phyloP scores from a whole-genome alignment of 148 eudicot species.

The Arbutus unedo region DNA sequence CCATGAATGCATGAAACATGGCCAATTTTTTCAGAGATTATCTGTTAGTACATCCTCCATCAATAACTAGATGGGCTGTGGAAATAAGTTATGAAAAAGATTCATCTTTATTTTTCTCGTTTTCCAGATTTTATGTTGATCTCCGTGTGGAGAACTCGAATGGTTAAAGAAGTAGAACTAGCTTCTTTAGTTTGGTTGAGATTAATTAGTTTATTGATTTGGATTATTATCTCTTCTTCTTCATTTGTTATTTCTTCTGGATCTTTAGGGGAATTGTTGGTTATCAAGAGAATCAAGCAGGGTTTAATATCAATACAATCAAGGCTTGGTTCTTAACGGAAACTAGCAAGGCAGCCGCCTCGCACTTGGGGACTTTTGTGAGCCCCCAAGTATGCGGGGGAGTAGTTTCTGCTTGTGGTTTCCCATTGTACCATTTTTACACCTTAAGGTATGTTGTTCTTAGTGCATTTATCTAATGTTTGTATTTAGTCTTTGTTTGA shows the following conservation, averaged over 20 bases:
- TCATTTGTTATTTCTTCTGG: not conserved
- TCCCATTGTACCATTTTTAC: too few relatives aligned
- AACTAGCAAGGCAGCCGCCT: too few relatives aligned
- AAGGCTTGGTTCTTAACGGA: too few relatives aligned
- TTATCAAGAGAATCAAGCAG: not conserved
- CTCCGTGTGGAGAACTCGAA: not conserved
- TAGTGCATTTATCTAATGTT: too few relatives aligned
- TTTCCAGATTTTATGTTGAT: not conserved
- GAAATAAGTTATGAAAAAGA: conserved; percentile 8
- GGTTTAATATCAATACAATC: not conserved
- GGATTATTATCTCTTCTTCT: not conserved
- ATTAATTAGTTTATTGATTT: not conserved
- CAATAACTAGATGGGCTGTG: not conserved
- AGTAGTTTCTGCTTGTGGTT: too few relatives aligned
- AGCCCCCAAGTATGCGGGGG: too few relatives aligned
- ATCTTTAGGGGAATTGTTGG: not conserved
- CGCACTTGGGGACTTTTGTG: too few relatives aligned
- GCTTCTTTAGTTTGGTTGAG: conserved; percentile 1
- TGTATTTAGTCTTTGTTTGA: too few relatives aligned
- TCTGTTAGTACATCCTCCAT: not conserved
- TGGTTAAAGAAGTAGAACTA: conserved; percentile 11
- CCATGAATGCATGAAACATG: conserved; percentile 32
- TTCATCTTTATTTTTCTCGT: not conserved
- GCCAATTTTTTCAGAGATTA: not conserved
- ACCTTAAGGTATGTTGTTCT: too few relatives aligned